Percentiles rank a stretch among this genome's conserved stretches.
phyloP scores from a whole-genome alignment of 768 basidiomycete species.

The Tulasnella sp. region DNA sequence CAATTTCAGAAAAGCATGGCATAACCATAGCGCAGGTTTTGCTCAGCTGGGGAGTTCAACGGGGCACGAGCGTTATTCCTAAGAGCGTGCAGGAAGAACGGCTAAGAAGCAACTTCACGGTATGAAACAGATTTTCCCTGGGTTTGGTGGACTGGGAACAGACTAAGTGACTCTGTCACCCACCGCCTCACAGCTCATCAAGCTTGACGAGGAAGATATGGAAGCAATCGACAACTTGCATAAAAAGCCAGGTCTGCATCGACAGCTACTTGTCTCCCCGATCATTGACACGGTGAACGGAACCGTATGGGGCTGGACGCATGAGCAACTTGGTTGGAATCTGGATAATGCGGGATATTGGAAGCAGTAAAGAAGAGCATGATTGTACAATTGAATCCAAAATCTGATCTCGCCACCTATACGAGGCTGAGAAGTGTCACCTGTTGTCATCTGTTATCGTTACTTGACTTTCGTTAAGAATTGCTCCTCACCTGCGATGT shows the following conservation, averaged over 20 bases:
- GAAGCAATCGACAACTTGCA: constrained; percentile 1
- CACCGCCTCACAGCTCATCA: background rate
- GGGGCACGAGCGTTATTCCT: constrained; percentile 82
- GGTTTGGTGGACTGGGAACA: background rate
- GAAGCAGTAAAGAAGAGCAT: background rate
- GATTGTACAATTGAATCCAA: background rate
- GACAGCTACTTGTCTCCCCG: constrained; percentile 24
- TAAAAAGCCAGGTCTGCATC: constrained; percentile 19
- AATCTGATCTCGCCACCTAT: too few species aligned
- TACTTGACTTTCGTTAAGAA: too few species aligned
- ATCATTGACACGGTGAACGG: constrained; percentile 22
- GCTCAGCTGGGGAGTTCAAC: constrained; percentile 74
- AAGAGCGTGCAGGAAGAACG: constrained; percentile 68
- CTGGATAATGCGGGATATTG: constrained; percentile 16
- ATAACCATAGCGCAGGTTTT: constrained; percentile 76
- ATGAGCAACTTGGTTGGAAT: constrained; percentile 27
- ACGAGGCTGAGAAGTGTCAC: too few species aligned
- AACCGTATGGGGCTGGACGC: constrained; percentile 5
- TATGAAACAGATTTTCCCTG: background rate
- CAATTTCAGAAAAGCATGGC: constrained; percentile 63
- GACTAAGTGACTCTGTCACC: background rate
- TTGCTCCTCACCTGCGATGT: too few species aligned
- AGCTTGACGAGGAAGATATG: constrained; percentile 14
- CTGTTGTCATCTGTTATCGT: too few species aligned
- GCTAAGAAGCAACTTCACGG: constrained; percentile 6